Evolutionary conservation across 352 stramenopile genomes (phyloP).

Genomic region (Halophytophthora polymorphica): DNA sequence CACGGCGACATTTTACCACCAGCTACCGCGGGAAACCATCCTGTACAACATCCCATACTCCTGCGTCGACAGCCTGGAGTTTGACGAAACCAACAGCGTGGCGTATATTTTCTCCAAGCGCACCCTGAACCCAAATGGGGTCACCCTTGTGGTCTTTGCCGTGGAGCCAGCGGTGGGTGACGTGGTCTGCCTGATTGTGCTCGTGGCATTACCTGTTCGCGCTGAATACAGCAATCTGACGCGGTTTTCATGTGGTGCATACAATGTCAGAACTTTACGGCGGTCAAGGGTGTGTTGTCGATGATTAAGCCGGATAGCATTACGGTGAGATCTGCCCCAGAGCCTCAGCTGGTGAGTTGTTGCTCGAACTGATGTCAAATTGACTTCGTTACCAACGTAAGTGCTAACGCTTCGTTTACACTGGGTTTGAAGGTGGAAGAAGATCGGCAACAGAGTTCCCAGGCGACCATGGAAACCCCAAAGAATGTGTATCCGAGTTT

Average conservation of each 20-base stretch:
- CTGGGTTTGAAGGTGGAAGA: no score
- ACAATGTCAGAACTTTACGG: slow-evolving; percentile 7
- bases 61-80: slow-evolving; percentile 39
- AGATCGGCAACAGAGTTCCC: no score
- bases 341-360: slow-evolving; percentile 1
- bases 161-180: slow-evolving; percentile 6
- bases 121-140: slow-evolving; percentile 7
- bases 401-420: no score
- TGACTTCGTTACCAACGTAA: not conserved
- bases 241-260: not conserved
- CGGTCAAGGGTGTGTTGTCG: slow-evolving; percentile 4
- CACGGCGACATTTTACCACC: slow-evolving; percentile 51
- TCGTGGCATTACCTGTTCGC: no score
- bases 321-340: not conserved
- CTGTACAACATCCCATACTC: slow-evolving; percentile 56
- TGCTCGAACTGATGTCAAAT: not conserved
- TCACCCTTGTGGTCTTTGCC: slow-evolving; percentile 9
- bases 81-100: slow-evolving; percentile 22
- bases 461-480: no score
- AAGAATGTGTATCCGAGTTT: no score
- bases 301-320: not conserved
- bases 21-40: slow-evolving; percentile 29
- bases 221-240: not conserved
- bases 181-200: no score
- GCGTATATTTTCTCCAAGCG: slow-evolving; percentile 19